These are phyloP conservation scores for Oryza longistaminata DNA, from an alignment of 176 grass and related monocot genomes.

Conservation along the genomic window DNA sequence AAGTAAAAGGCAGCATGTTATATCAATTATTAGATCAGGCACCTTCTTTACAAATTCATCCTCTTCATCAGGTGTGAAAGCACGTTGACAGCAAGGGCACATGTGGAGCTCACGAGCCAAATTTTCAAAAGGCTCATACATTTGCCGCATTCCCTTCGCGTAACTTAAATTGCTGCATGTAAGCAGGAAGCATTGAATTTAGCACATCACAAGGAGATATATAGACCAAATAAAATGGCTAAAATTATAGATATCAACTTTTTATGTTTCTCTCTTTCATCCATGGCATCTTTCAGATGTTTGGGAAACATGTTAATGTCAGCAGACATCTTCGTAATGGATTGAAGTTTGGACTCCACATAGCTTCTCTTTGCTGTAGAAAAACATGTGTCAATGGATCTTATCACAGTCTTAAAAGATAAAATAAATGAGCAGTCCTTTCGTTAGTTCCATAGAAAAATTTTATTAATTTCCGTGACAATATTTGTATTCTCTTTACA, in stretches of 20 bases:
- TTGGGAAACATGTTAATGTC: slow-evolving; percentile 65
- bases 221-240: slow-evolving; percentile 25
- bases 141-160: slow-evolving; percentile 76
- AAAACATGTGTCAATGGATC: slow-evolving; percentile 24
- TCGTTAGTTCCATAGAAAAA: not conserved
- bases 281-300: slow-evolving; percentile 71
- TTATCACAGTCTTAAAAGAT: slow-evolving; percentile 6
- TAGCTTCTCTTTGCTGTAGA: slow-evolving; percentile 68
- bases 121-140: slow-evolving; percentile 86
- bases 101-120: slow-evolving; percentile 75
- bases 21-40: slow-evolving; percentile 12
- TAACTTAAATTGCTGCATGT: slow-evolving; percentile 61
- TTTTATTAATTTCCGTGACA: not conserved
- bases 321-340: slow-evolving; percentile 48
- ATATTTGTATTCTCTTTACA: slow-evolving; percentile 5
- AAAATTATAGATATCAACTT: slow-evolving; percentile 46
- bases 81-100: slow-evolving; percentile 87
- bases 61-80: slow-evolving; percentile 88
- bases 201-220: not conserved
- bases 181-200: slow-evolving; percentile 28
- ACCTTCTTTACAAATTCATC: slow-evolving; percentile 88
- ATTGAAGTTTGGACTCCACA: slow-evolving; percentile 67
- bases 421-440: slow-evolving; percentile 29
- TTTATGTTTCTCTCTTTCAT: slow-evolving; percentile 87
- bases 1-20: slow-evolving; percentile 14